These are phyloP conservation scores for Tribonema minus DNA, from an alignment of 108 stramenopile species.

Conservation along the genomic window DNA sequence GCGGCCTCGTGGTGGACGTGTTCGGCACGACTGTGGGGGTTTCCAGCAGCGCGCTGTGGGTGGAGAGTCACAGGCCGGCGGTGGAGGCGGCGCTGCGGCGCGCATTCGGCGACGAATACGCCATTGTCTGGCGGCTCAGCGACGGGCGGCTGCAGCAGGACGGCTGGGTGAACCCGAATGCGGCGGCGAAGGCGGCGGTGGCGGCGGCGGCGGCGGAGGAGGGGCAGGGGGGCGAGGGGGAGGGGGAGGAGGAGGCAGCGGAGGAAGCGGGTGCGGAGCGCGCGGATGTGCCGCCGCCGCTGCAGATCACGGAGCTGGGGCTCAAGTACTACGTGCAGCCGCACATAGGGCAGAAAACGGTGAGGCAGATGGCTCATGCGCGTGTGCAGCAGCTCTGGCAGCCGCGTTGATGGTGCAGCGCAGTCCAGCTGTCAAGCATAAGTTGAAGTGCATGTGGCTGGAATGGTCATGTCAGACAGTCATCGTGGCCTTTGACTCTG, in stretches of 20 bases:
- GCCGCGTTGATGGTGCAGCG: too few species aligned
- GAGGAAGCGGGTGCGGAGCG: constrained; percentile 33
- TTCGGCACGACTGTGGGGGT: constrained; percentile 65
- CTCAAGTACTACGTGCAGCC: constrained; percentile 72
- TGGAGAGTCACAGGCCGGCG: constrained; percentile 67
- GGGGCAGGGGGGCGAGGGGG: too few species aligned
- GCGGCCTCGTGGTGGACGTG: constrained; percentile 84
- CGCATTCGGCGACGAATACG: background rate
- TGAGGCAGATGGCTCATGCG: too few species aligned
- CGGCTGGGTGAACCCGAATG: constrained; percentile 38
- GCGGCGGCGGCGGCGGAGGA: background rate
- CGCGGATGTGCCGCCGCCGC: constrained; percentile 5
- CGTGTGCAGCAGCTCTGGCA: background rate
- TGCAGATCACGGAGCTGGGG: constrained; percentile 62
- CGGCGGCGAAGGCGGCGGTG: background rate
- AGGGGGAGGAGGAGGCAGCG: constrained; percentile 3
- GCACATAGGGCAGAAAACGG: constrained; percentile 81
- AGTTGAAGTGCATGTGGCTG: too few species aligned
- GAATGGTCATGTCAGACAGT: too few species aligned
- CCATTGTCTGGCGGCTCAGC: constrained; percentile 44
- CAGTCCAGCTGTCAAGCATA: too few species aligned
- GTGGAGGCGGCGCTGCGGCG: constrained; percentile 33
- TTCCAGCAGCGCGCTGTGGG: constrained; percentile 80
- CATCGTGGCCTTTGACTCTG: too few species aligned
- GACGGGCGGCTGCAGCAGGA: constrained; percentile 52